phyloP scores from a whole-genome alignment of 768 basidiomycete species.

The Cystofilobasidium ferigula region DNA sequence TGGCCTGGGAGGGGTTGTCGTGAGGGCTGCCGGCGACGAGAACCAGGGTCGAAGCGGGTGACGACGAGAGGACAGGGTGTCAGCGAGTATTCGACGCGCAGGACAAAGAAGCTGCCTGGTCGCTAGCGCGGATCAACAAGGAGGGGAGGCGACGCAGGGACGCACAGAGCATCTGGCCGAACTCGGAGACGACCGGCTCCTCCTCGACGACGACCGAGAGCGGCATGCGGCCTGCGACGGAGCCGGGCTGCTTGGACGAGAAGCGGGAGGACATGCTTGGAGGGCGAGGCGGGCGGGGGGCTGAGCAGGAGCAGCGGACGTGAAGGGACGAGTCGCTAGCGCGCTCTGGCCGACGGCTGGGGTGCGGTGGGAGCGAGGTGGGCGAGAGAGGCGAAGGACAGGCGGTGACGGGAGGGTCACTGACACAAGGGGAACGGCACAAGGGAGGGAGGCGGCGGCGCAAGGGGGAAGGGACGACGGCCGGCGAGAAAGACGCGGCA shows the following conservation, averaged over 20 bases:
- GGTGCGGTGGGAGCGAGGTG: not conserved
- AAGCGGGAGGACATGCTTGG: not conserved
- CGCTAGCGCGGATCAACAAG: not conserved
- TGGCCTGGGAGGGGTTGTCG: too few relatives aligned
- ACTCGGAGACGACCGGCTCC: not conserved
- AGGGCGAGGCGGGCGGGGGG: too few relatives aligned
- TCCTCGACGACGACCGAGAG: not conserved
- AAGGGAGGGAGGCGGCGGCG: too few relatives aligned
- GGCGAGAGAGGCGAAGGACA: not conserved
- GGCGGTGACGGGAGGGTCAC: not conserved
- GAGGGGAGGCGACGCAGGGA: not conserved
- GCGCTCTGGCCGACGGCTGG: too few relatives aligned
- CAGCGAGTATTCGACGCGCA: not conserved
- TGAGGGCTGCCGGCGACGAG: too few relatives aligned
- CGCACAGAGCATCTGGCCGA: constrained; percentile 2
- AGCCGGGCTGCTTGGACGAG: not conserved
- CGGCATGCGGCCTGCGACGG: not conserved
- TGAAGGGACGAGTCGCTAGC: too few relatives aligned
- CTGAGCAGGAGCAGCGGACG: too few relatives aligned
- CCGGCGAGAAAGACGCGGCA: too few relatives aligned
- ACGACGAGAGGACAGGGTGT: too few relatives aligned
- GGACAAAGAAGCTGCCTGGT: not conserved
- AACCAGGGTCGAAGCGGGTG: too few relatives aligned
- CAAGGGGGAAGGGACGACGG: too few relatives aligned
- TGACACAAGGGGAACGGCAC: too few relatives aligned